phyloP scores from a whole-genome alignment of 1,284 basidiomycete species.

The Heliocybe sulcata region DNA sequence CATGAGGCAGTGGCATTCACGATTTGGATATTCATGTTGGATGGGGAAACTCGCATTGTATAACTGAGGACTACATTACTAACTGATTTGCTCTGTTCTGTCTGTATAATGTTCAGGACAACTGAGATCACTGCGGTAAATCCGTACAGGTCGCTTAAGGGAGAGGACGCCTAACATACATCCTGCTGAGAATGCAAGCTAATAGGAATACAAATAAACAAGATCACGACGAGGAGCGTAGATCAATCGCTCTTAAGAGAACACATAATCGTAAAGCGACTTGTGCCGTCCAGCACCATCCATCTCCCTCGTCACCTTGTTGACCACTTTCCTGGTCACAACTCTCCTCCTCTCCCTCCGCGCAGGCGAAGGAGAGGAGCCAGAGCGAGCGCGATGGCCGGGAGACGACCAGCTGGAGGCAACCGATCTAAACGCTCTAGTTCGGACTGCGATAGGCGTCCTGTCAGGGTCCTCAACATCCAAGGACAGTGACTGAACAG shows the following conservation, averaged over 20 bases:
- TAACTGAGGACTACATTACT: no score
- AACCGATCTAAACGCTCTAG: slow-evolving; percentile 17
- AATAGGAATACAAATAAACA: background rate
- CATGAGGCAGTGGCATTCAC: slow-evolving; percentile 14
- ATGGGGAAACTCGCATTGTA: no score
- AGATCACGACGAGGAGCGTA: background rate
- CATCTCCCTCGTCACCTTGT: background rate
- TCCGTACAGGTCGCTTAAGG: no score
- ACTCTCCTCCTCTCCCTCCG: slow-evolving; percentile 20
- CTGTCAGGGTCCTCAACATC: slow-evolving; percentile 13
- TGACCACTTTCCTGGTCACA: slow-evolving; percentile 4
- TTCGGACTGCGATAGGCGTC: slow-evolving; percentile 14
- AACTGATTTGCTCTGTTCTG: no score
- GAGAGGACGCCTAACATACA: no score
- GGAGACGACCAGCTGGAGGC: slow-evolving; percentile 21
- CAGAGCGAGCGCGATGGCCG: slow-evolving; percentile 22
- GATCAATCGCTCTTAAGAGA: slow-evolving; percentile 17
- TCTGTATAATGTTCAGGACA: background rate
- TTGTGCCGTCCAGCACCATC: background rate
- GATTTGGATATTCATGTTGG: background rate
- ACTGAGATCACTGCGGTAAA: background rate
- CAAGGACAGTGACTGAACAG: slow-evolving; percentile 4
- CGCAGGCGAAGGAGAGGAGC: slow-evolving; percentile 34
- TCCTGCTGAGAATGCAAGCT: background rate
- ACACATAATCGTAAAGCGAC: slow-evolving; percentile 36